Percentiles rank a stretch among this genome's conserved stretches.
phyloP scores from a whole-genome alignment of 768 basidiomycete genomes.

The Tylopilus rubrobrunneus region DNA sequence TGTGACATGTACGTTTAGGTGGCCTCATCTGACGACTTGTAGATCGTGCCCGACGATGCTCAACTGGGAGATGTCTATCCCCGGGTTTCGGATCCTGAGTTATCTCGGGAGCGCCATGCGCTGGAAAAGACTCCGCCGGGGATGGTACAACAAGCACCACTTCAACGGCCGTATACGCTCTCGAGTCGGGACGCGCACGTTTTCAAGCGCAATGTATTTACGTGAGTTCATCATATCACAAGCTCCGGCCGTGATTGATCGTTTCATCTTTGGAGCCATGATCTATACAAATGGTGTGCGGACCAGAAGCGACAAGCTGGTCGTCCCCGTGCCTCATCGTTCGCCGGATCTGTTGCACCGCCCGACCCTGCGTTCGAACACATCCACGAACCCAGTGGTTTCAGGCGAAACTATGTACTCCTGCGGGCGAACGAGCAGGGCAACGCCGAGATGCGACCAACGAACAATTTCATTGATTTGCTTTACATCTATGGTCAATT shows the following conservation, averaged over 20 bases:
- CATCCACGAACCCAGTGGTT: constrained; percentile 93
- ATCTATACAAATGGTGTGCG: constrained; percentile 93
- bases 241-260: constrained; percentile 15
- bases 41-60: no score
- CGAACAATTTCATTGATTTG: constrained; percentile 92
- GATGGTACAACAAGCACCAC: no score
- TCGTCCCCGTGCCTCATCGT: constrained; percentile 70
- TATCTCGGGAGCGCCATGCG: no score
- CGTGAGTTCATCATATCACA: constrained; percentile 52
- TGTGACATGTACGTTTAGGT: no score
- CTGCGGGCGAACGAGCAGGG: constrained; percentile 68
- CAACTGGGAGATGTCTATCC: no score
- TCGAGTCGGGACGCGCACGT: no score
- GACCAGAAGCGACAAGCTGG: constrained; percentile 59
- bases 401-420: constrained; percentile 83
- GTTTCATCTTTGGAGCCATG: constrained; percentile 52
- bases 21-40: no score
- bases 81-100: no score
- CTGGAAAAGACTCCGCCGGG: no score
- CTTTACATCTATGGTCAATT: constrained; percentile 94
- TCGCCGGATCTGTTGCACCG: constrained; percentile 48
- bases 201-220: no score
- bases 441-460: constrained; percentile 54
- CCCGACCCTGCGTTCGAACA: constrained; percentile 82
- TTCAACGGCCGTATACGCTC: no score